phyloP scores from a whole-genome alignment of 768 basidiomycete genomes.

The Austroboletus festivus region DNA sequence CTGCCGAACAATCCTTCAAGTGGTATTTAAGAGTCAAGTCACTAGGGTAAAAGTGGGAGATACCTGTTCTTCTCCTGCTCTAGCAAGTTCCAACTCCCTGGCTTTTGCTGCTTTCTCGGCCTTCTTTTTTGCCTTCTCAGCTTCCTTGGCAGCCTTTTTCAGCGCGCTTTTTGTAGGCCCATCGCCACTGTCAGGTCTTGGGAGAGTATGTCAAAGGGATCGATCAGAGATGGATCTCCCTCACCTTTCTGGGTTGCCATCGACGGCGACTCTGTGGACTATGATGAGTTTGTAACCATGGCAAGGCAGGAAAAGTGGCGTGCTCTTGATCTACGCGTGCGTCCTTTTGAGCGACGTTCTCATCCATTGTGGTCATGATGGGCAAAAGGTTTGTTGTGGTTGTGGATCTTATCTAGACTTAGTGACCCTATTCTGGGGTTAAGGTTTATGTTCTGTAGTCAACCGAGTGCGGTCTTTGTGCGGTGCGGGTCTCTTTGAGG shows the following conservation, averaged over 20 bases:
- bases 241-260: conserved; percentile 12
- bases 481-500: not conserved
- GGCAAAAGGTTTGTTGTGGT: not conserved
- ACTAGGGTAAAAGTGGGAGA: conserved; percentile 33
- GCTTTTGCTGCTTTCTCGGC: conserved; percentile 82
- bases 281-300: not conserved
- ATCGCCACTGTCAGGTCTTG: conserved; percentile 28
- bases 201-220: conserved; percentile 1
- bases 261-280: conserved; percentile 5
- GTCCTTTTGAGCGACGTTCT: not conserved
- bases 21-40: conserved; percentile 2
- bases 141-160: conserved; percentile 89
- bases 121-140: conserved; percentile 86
- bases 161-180: conserved; percentile 83
- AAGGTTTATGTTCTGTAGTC: conserved; percentile 7
- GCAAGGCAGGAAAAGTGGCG: not conserved
- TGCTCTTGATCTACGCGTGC: conserved; percentile 5
- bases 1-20: conserved; percentile 66
- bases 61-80: conserved; percentile 59
- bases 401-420: conserved; percentile 21
- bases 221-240: not conserved
- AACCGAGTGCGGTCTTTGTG: not conserved
- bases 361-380: conserved; percentile 14
- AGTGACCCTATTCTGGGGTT: conserved; percentile 17
- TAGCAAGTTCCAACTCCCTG: conserved; percentile 70